These are phyloP conservation scores for Teunomyces funiuensis DNA, from an alignment of 805 yeast genomes.

Conservation along the genomic window DNA sequence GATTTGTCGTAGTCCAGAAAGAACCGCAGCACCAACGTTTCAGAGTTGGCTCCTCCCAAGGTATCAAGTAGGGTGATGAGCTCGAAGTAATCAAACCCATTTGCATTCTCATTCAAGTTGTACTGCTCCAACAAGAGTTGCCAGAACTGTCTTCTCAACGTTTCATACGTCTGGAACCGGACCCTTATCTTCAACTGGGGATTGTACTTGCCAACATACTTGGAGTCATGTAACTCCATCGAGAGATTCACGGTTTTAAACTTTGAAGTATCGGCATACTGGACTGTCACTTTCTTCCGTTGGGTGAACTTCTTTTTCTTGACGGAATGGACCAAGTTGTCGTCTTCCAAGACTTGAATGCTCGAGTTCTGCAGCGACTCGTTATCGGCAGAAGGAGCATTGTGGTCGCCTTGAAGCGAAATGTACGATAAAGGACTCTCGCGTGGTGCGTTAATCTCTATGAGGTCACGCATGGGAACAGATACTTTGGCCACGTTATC, in stretches of 20 bases:
- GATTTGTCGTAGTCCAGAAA: slow-evolving; percentile 46
- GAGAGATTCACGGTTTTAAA: slow-evolving; percentile 43
- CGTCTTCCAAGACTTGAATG: slow-evolving; percentile 26
- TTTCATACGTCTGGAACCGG: slow-evolving; percentile 64
- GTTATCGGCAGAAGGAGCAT: slow-evolving; percentile 4
- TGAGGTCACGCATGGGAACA: slow-evolving; percentile 54
- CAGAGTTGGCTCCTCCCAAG: slow-evolving; percentile 52
- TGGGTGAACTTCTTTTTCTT: slow-evolving; percentile 27
- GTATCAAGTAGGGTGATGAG: slow-evolving; percentile 63
- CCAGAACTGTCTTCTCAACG: slow-evolving; percentile 71
- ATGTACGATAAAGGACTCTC: slow-evolving; percentile 8
- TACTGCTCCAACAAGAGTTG: slow-evolving; percentile 55
- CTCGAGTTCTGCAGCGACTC: slow-evolving; percentile 14
- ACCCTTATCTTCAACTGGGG: slow-evolving; percentile 62
- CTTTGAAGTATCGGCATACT: slow-evolving; percentile 38
- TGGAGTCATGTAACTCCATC: slow-evolving; percentile 29
- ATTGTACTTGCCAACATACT: slow-evolving; percentile 36
- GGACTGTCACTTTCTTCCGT: slow-evolving; percentile 29
- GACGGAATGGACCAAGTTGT: slow-evolving; percentile 29
- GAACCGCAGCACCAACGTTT: slow-evolving; percentile 54
- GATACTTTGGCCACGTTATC: slow-evolving; percentile 74
- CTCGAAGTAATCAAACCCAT: slow-evolving; percentile 56
- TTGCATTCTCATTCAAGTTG: slow-evolving; percentile 39
- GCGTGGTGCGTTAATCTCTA: slow-evolving; percentile 24
- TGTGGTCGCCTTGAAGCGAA: not conserved